These are phyloP conservation scores for Solanum paucissectum DNA, from an alignment of 257 asterid genomes.

Conservation along the genomic window DNA sequence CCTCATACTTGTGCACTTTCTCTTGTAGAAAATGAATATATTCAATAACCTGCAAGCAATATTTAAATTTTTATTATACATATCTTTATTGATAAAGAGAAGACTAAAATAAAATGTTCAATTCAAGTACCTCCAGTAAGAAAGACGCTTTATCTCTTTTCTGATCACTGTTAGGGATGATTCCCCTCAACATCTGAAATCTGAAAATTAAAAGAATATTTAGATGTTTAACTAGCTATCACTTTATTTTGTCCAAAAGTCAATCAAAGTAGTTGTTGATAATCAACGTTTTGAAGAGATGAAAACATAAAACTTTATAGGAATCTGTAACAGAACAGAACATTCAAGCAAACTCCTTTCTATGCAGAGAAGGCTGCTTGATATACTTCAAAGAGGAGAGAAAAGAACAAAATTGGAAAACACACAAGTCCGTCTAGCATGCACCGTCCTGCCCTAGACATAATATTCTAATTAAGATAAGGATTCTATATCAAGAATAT, in stretches of 20 bases:
- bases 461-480: neutral
- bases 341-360: neutral
- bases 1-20: constrained; percentile 62
- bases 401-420: neutral
- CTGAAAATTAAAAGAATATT: constrained; percentile 23
- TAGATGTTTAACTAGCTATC: neutral
- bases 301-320: neutral
- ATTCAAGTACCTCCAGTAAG: constrained; percentile 59
- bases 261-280: neutral
- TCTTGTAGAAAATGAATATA: constrained; percentile 91
- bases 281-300: neutral
- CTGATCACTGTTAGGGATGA: constrained; percentile 86
- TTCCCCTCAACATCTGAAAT: constrained; percentile 79
- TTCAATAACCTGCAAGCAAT: constrained; percentile 65
- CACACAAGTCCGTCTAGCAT: neutral
- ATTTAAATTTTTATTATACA: neutral
- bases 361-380: neutral
- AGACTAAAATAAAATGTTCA: neutral
- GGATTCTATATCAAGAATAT: neutral
- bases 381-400: neutral
- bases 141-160: constrained; percentile 98
- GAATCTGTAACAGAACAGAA: neutral
- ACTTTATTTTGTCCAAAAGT: neutral
- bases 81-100: neutral
- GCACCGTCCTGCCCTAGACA: neutral